phyloP scores from a whole-genome alignment of 306 rosid genomes.

The Vicia villosa region DNA sequence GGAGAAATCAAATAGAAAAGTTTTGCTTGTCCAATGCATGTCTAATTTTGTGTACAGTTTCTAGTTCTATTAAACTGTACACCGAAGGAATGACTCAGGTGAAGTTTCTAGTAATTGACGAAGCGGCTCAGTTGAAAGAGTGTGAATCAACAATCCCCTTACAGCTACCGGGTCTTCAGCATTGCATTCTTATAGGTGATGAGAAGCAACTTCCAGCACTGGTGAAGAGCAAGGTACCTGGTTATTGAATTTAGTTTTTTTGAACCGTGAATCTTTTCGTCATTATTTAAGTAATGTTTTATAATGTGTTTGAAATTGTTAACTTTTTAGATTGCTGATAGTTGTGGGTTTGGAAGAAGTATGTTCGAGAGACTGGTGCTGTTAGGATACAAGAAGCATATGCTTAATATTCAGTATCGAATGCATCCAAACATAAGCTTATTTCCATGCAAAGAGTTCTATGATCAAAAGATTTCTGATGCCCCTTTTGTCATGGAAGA shows the following conservation, averaged over 20 bases:
- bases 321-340: slow-evolving; percentile 31
- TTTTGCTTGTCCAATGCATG: slow-evolving; percentile 42
- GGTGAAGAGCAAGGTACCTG: slow-evolving; percentile 60
- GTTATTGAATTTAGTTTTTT: background rate
- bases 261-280: background rate
- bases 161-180: slow-evolving; percentile 43
- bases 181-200: slow-evolving; percentile 53
- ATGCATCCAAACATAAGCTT: slow-evolving; percentile 55
- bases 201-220: slow-evolving; percentile 61
- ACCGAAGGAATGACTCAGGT: background rate
- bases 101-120: slow-evolving; percentile 52
- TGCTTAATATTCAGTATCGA: slow-evolving; percentile 49
- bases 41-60: slow-evolving; percentile 39
- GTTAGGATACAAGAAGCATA: slow-evolving; percentile 37
- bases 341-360: slow-evolving; percentile 50
- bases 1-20: background rate
- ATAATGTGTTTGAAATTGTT: background rate
- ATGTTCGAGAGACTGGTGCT: slow-evolving; percentile 46
- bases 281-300: background rate
- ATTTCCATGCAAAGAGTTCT: slow-evolving; percentile 51
- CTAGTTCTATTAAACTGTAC: slow-evolving; percentile 45
- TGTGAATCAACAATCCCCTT: slow-evolving; percentile 58
- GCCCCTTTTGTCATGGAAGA: slow-evolving; percentile 28
- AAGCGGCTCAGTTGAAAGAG: slow-evolving; percentile 59
- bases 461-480: slow-evolving; percentile 37